Base-by-base conservation (phyloP, 2,329 filamentous ascomycete genomes). In the Hymenoscyphus salicellus region DNA sequence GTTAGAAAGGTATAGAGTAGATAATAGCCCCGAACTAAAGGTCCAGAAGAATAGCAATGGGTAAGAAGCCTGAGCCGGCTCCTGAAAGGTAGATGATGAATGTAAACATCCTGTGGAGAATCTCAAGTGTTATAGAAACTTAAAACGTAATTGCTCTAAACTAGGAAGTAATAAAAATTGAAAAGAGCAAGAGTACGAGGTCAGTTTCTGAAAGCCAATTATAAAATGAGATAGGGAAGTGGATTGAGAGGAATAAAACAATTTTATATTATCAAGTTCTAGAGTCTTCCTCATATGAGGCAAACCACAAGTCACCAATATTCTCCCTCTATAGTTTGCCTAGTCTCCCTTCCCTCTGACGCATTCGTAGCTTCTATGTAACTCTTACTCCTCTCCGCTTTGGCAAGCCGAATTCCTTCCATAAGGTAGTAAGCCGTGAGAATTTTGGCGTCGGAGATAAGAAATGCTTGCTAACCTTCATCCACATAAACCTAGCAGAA, bases 11-110 rank as follows among this genome's bases (percentile, higher is more conserved):
- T 58, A 58, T 33, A 10, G 11, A 58, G 32, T 58, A 58, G 17
- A 58, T 58, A n/a, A 58, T 58, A 32, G 26, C 56, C 56, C 56
- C 56, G 30, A 32, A 58, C 56, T 11, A 58, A 32, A 58, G 32
- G 28, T 17, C 30, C 7, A 57, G 20, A 58, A 58, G 32, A 58
- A 58, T n/a, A 32, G 32, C 11, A 58, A 33, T 32, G 30, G n/a
- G 32, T 23, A 58, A 58, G 56, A 58, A 32, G 26, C 5, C 32
- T 4, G 32, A 32, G 32, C 38, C 28, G 32, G 56, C 32, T 58
- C 32, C 32, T 58, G 32, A 58, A 32, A 58, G 56, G 7, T n/a
- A 46, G 41, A 46, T 20, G 41, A 20, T 46, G 41, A 46, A 46
- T 46, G n/a, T 46, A 17, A 46, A n/a, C 17, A 46, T 46, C 41